Base-by-base conservation (phyloP, 257 asterid genomes). In the Primulina eburnea region DNA sequence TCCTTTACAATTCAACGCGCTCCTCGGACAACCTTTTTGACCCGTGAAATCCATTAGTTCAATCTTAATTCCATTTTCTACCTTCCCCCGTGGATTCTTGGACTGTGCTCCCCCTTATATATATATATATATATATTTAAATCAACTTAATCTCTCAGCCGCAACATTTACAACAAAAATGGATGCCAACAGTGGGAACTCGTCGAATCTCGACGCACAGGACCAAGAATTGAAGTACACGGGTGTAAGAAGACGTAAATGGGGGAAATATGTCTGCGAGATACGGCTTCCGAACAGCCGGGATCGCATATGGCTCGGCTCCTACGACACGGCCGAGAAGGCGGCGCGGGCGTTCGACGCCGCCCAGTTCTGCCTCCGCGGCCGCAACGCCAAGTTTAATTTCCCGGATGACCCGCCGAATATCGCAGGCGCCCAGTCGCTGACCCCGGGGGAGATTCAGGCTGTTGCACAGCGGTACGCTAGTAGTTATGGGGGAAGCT, bases 241-340 rank as follows among this genome's bases (percentile, higher is more conserved):
- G 62, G 94, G 94, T 7, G 94, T 85, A 4, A 38, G 91, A 65
- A 69, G 65, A 76, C 40, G 94, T 64, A 85, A 85, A 64, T 87
- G 94, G 94, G 94, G 94, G 3, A 87, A 87, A 58, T 87, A 82
- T 69, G 94, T 87, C 3, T 83, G 89, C 34, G 94, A 87, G 67
- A 85, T 87, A 35, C 82, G 94, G 18, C 87, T 87, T 18, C 87
- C 89, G 9, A 83, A 85, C 73, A 78, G 90, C 80, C 78, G 90
- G n/a, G 90, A 87, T 17, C 80, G 88, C 4, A 85, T 87, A 33
- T 87, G 94, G 94, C 74, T 87, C 64, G 94, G 94, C 33, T 83
- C 94, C 43, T 85, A 80, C 67, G 79, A 82, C 78, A 74, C 91
- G 59, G 82, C 90, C 0, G 84, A 85, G 79, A 83, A 76, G 69